Base-by-base conservation (phyloP, 495 filamentous ascomycete species). In the Penicillium steckii region DNA sequence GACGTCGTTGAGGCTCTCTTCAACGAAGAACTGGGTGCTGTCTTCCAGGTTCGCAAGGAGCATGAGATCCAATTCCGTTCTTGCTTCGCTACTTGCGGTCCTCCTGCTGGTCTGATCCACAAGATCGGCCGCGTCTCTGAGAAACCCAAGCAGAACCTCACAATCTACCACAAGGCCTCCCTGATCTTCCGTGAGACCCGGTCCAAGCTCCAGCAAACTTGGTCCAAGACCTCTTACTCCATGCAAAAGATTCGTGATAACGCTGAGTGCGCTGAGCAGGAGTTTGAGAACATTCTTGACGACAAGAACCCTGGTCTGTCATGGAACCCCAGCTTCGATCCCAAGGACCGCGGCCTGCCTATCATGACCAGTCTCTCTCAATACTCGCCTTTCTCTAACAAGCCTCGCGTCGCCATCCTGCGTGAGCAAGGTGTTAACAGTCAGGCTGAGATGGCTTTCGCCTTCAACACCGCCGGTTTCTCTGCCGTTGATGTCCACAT, bases 361-460 rank as follows among this genome's bases (percentile, higher is more conserved):
- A 67, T 95, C 48, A 70, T 79, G 50, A 82, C 84, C 33, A 81
- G 85, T 50, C 76, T 94, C 32, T 71, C 71, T 10, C 80, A 75
- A 21, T 59, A 70, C 40, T 80, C 82, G n/a, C 80, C 84, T 48
- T 85, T 94, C 66, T 76, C 72, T 61, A 83, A 84, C 59, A 83
- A 78, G 57, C 95, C 95, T 4, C 84, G 88, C 25, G 93, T 98
- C 25, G 94, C 94, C 29, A 96, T 98, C 60, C 84, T 98, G 13
- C 79, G 95, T 57, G 94, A 97, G 65, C 90, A 97, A 70, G 94
- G 94, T 60, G 88, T 95, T 55, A 97, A 98, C 73, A 90, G 91
- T 29, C 85, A 97, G 61, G 85, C 90, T 15, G 94, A 98, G 67
- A 97, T 98, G 89, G 94, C 94, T 4, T 97, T 95, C 56, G 92